Percentiles rank a stretch among this genome's conserved stretches.
Evolutionary conservation across 1,284 basidiomycete species (phyloP).

Genomic region (Takashimella koratensis): DNA sequence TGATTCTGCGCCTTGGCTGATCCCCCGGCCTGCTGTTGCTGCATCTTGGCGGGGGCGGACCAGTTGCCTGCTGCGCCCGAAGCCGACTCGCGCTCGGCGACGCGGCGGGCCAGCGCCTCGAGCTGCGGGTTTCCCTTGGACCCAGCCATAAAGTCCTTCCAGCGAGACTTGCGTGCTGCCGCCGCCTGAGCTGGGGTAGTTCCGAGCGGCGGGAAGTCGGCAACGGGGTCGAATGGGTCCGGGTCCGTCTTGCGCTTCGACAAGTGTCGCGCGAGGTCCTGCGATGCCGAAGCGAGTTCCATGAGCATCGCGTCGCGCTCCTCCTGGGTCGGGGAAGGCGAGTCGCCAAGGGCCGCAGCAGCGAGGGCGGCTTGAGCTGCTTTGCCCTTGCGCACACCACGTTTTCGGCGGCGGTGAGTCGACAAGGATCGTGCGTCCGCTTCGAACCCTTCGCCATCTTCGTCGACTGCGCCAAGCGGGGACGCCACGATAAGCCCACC

Average conservation of each 20-base stretch:
- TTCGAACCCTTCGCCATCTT: constrained; percentile 10
- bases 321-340: constrained; percentile 18
- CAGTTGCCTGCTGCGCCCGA: constrained; percentile 31
- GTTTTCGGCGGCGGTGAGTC: constrained; percentile 45
- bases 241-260: constrained; percentile 32
- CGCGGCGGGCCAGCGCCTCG: constrained; percentile 40
- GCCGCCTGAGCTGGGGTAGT: constrained; percentile 37
- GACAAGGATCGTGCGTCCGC: constrained; percentile 34
- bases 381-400: constrained; percentile 49
- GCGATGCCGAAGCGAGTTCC: constrained; percentile 72
- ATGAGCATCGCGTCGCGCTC: constrained; percentile 53
- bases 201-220: constrained; percentile 47
- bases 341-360: constrained; percentile 21
- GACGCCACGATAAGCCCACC: background rate
- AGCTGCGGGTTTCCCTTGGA: constrained; percentile 46
- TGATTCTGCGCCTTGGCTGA: background rate
- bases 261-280: constrained; percentile 76
- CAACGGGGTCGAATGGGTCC: constrained; percentile 25
- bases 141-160: constrained; percentile 45
- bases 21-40: constrained; percentile 16
- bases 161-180: constrained; percentile 43
- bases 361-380: constrained; percentile 47
- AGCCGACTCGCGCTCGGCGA: constrained; percentile 39
- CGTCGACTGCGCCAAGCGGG: background rate
- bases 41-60: constrained; percentile 46